Conservation (phyloP, 495 filamentous ascomycete species). For the Daldinia decipiens region DNA sequence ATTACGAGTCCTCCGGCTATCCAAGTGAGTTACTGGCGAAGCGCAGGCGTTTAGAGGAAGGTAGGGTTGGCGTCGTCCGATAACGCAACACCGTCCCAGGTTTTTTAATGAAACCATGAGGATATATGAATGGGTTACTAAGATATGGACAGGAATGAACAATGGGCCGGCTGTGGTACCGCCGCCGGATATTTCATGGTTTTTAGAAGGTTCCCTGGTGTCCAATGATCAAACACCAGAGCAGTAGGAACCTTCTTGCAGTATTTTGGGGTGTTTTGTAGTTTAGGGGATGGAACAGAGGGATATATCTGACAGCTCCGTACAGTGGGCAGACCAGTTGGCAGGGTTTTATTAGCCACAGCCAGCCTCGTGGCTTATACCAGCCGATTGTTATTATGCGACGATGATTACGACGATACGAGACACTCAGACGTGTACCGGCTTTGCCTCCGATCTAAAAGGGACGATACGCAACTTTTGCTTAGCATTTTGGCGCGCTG, state of each 20-base stretch:
- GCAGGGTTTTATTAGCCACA: background rate
- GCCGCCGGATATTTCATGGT: background rate
- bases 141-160: conserved; percentile 28
- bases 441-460: conserved; percentile 15
- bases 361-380: background rate
- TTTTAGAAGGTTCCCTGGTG: conserved; percentile 1
- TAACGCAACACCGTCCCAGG: conserved; percentile 12
- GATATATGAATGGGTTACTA: conserved; percentile 33
- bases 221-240: conserved; percentile 2
- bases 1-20: conserved; percentile 28
- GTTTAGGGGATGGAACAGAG: background rate
- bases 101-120: conserved; percentile 11
- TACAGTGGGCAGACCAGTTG: conserved; percentile 6
- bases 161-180: conserved; percentile 1
- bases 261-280: background rate
- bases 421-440: conserved; percentile 8
- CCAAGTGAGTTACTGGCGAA: conserved; percentile 29
- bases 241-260: conserved; percentile 7
- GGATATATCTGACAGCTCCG: conserved; percentile 4
- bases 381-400: conserved; percentile 1
- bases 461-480: conserved; percentile 25
- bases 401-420: conserved; percentile 25
- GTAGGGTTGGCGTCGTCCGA: conserved; percentile 43
- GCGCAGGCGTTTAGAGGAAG: conserved; percentile 37
- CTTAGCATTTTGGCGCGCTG: background rate